phyloP scores from a whole-genome alignment of 352 stramenopile species.

The Phytopythium vexans region DNA sequence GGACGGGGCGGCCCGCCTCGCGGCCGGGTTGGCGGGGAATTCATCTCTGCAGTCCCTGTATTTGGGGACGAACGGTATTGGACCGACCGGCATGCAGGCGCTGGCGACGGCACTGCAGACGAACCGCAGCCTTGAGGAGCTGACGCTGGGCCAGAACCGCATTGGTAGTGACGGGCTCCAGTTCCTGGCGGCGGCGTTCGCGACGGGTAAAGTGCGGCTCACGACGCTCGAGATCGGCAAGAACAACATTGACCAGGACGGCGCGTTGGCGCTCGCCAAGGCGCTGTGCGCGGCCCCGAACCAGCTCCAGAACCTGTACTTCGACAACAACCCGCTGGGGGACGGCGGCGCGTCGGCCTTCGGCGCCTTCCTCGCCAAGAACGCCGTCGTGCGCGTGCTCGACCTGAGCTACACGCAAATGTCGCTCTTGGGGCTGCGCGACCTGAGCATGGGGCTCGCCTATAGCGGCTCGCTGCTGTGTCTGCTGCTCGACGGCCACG shows the following conservation, averaged over 20 bases:
- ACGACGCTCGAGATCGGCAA: conserved; percentile 79
- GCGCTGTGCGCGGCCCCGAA: conserved; percentile 47
- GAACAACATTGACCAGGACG: conserved; percentile 69
- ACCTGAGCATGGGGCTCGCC: conserved; percentile 64
- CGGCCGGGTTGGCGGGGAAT: conserved; percentile 55
- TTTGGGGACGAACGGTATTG: conserved; percentile 79
- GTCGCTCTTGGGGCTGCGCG: conserved; percentile 68
- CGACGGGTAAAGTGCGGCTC: conserved; percentile 42
- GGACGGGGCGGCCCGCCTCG: conserved; percentile 51
- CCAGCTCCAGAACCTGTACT: conserved; percentile 74
- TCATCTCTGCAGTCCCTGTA: conserved; percentile 55
- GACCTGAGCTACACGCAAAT: conserved; percentile 83
- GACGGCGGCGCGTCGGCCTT: conserved; percentile 67
- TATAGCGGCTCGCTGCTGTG: conserved; percentile 64
- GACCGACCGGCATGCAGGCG: conserved; percentile 52
- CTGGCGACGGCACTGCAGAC: conserved; percentile 50
- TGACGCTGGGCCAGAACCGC: conserved; percentile 78
- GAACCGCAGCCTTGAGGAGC: conserved; percentile 62
- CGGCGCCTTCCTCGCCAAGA: conserved; percentile 66
- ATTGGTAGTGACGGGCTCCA: conserved; percentile 55
- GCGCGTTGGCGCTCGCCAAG: conserved; percentile 64
- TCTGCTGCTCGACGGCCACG: conserved; percentile 73
- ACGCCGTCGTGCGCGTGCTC: conserved; percentile 63
- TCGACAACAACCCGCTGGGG: conserved; percentile 85
- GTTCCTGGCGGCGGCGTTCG: conserved; percentile 58